A percentile compares a stretch with the other conserved stretches of the same genome.
These are phyloP conservation scores for Solanum rostratum DNA, from an alignment of 257 asterid species.

Conservation along the genomic window DNA sequence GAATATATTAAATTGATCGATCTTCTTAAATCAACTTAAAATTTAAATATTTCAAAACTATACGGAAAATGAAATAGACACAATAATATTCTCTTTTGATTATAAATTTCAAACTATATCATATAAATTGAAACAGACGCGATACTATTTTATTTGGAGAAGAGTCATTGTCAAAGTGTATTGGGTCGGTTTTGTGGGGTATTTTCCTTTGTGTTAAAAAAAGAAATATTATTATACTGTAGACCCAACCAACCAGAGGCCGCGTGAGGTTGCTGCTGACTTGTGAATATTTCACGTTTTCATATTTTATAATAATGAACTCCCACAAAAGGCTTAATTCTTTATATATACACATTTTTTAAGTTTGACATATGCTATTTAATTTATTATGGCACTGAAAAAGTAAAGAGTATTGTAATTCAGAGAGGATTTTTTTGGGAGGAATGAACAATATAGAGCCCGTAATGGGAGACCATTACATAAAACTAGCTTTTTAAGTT, in stretches of 20 bases:
- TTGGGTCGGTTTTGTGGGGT: conserved; percentile 29
- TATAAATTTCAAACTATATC: too few relatives aligned
- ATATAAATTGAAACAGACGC: too few relatives aligned
- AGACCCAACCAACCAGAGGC: conserved; percentile 21
- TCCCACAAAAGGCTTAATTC: not conserved
- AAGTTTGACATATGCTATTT: not conserved
- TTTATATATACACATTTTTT: not conserved
- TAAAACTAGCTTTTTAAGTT: not conserved
- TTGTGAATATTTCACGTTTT: conserved; percentile 7
- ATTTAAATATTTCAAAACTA: too few relatives aligned
- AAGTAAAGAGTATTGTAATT: not conserved
- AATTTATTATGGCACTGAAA: not conserved
- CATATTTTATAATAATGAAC: not conserved
- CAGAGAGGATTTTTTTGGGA: not conserved
- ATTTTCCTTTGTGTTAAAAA: not conserved
- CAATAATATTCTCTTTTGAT: too few relatives aligned
- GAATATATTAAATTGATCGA: not conserved
- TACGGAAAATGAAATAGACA: too few relatives aligned
- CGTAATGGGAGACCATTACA: not conserved
- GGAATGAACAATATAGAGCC: not conserved
- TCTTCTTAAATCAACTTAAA: too few relatives aligned
- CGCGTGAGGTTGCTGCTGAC: conserved; percentile 1
- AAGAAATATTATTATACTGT: conserved; percentile 3
- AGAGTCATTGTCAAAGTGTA: conserved; percentile 23
- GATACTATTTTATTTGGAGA: conserved; percentile 15